Evolutionary conservation across 768 basidiomycete species (phyloP).

Genomic region (Amanita fuliginea): DNA sequence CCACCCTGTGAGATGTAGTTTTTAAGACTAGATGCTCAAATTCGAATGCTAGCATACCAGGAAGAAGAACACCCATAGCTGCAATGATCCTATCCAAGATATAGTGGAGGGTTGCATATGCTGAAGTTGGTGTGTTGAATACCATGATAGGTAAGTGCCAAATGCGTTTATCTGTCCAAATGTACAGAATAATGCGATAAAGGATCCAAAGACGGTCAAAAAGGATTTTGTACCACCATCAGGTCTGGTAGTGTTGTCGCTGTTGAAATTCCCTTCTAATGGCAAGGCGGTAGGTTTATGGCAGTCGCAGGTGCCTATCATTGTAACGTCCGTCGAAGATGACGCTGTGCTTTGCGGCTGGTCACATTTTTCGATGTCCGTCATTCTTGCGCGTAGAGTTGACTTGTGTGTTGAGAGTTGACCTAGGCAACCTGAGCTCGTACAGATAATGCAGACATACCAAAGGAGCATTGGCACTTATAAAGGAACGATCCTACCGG

Average conservation of each 20-base stretch:
- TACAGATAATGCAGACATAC: neutral
- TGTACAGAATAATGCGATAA: slow-evolving; percentile 54
- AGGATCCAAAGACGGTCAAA: slow-evolving; percentile 52
- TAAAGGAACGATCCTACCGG: neutral
- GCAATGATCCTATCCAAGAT: slow-evolving; percentile 63
- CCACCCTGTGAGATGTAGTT: slow-evolving; percentile 33
- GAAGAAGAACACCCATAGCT: slow-evolving; percentile 61
- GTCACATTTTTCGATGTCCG: slow-evolving; percentile 2
- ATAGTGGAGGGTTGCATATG: slow-evolving; percentile 41
- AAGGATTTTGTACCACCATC: slow-evolving; percentile 15
- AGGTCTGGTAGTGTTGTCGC: neutral
- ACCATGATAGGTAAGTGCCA: slow-evolving; percentile 64
- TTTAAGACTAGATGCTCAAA: neutral
- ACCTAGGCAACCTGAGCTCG: neutral
- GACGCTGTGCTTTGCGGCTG: neutral
- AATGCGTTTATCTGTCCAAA: slow-evolving; percentile 68
- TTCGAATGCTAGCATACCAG: slow-evolving; percentile 30
- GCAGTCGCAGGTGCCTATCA: neutral
- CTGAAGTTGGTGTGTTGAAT: slow-evolving; percentile 45
- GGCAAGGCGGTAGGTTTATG: neutral
- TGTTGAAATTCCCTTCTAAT: neutral
- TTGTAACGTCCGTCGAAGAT: neutral
- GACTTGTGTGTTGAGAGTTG: too few species aligned
- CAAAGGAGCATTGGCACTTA: neutral
- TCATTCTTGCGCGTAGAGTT: neutral